phyloP scores from a whole-genome alignment of 805 yeast genomes.

The Lachancea sp. region DNA sequence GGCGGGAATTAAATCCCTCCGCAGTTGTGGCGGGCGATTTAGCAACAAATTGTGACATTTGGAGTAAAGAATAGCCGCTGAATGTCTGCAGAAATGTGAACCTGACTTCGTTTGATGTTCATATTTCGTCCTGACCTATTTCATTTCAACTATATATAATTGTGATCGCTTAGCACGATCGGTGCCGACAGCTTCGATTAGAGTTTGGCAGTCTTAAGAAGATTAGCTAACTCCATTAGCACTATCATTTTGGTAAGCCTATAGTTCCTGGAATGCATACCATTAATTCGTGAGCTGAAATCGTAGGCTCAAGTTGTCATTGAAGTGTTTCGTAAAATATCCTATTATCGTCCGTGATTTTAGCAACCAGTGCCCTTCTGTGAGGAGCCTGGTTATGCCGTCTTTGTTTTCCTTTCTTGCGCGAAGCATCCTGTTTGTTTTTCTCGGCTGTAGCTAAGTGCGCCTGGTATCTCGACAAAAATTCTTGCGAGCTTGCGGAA shows the following conservation, averaged over 20 bases:
- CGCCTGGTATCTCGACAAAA: constrained; percentile 6
- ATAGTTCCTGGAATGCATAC: no score
- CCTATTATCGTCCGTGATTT: constrained; percentile 21
- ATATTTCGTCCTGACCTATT: background rate
- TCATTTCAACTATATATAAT: background rate
- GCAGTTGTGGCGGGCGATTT: constrained; percentile 5
- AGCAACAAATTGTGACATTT: background rate
- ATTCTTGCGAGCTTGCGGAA: background rate
- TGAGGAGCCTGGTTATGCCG: constrained; percentile 11
- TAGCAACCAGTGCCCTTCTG: constrained; percentile 21
- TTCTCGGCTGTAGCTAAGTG: constrained; percentile 1
- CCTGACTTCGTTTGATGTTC: background rate
- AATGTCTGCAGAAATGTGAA: background rate
- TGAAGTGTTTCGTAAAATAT: constrained; percentile 24
- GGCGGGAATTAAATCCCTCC: constrained; percentile 22
- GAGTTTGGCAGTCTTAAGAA: no score
- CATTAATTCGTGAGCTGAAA: background rate
- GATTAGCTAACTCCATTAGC: no score
- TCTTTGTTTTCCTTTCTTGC: constrained; percentile 3
- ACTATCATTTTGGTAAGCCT: no score
- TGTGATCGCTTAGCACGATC: no score
- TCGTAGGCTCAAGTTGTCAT: constrained; percentile 2
- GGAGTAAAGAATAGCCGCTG: background rate
- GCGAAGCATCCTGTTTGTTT: background rate
- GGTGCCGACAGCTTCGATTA: no score